Base-by-base conservation (phyloP, 768 basidiomycete genomes). In the Solioccasus polychromus region DNA sequence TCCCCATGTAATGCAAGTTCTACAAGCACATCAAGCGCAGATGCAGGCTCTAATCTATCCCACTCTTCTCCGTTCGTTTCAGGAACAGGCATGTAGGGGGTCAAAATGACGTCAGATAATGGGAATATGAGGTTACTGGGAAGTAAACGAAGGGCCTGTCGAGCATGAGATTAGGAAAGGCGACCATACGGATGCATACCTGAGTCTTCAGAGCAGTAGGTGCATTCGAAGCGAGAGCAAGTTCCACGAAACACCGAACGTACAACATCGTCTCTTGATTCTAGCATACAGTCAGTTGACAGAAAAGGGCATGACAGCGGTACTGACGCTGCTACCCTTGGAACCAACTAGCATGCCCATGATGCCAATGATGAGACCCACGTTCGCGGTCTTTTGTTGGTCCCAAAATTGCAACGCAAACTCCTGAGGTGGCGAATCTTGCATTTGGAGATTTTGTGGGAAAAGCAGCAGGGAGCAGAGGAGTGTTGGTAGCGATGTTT, bases 361-460 rank as follows among this genome's bases (percentile, higher is more conserved):
- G 47, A 96, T 80, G 17, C 83, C 83, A 3, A 98, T 71, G 8
- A 91, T 80, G n/a, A 92, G 68, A 0, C 78, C 74, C 2, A 84
- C 81, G 59, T 96, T 97, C 19, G 77, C 68, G n/a, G 77, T 68
- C 66, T 98, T 99, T 63, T 92, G 88, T 32, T 83, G 77, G 53
- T 94, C 91, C 96, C 96, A 99, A 66, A 92, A 92, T 62, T 99
- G 96, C 35, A 97, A 69, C 1, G 93, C 86, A 66, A 97, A 98
- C 51, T 90, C 86, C 62, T 96, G 90, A 1, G 85, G 88, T n/a
- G 78, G 76, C 5, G 71, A 58, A 43, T 79, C 76, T 44, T 77
- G 74, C 20, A 78, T 63, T 25, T 78, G 77, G 1, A 88, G 64
- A 36, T 72, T 76, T 23, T 80, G 75, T 24, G 85, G 88, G 64